A percentile compares a stretch with the other conserved stretches of the same genome.
phyloP scores from a whole-genome alignment of 345 rosid genomes.

The Ricinus communis region DNA sequence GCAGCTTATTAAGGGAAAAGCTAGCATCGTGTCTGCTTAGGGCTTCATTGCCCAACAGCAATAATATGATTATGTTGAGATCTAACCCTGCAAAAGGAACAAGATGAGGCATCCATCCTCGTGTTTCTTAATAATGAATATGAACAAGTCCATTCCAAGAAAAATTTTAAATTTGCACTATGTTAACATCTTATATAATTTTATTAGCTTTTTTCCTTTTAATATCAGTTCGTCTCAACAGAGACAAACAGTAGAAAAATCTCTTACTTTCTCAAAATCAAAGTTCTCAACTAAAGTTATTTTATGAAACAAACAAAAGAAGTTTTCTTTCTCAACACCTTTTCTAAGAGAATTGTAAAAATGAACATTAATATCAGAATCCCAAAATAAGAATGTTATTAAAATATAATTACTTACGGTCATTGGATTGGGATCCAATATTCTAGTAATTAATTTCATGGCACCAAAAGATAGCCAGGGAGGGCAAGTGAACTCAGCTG shows the following conservation, averaged over 20 bases:
- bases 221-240: neutral
- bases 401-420: constrained; percentile 59
- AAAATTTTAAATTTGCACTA: neutral
- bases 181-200: neutral
- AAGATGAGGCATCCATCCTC: neutral
- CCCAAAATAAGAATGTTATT: neutral
- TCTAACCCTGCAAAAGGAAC: neutral
- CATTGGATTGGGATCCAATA: constrained; percentile 93
- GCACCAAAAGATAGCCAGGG: constrained; percentile 90
- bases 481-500: constrained; percentile 90
- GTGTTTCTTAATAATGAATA: neutral
- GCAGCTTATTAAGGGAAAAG: neutral
- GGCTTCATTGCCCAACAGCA: neutral
- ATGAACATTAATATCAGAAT: neutral
- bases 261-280: neutral
- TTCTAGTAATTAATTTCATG: constrained; percentile 78
- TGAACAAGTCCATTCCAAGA: neutral
- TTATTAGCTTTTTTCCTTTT: neutral
- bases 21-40: too few relatives aligned
- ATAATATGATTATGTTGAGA: neutral
- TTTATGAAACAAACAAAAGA: neutral
- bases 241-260: neutral
- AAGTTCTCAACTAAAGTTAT: neutral
- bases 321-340: neutral
- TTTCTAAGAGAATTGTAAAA: neutral